Base-by-base conservation (phyloP, 2,329 filamentous ascomycete genomes). In the Coccinonectria pachysandricola region DNA sequence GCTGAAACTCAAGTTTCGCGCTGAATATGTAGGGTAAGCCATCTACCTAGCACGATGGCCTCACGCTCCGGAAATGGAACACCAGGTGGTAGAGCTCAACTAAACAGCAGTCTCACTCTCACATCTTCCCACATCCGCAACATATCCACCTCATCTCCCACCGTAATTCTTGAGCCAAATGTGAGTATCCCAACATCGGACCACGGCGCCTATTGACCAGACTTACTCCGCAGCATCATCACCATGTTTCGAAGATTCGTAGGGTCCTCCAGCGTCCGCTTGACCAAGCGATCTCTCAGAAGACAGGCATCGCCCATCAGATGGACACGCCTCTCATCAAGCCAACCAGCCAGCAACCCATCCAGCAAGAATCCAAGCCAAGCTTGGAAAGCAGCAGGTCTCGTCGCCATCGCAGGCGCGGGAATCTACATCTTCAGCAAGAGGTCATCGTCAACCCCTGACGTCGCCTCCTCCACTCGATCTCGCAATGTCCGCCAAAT, bases 181-280 rank as follows among this genome's bases (percentile, higher is more conserved):
- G n/a, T n/a, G n/a, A n/a, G n/a, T n/a, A n/a, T n/a, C n/a, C n/a
- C n/a, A n/a, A n/a, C n/a, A n/a, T n/a, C n/a, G n/a, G n/a, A n/a
- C n/a, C n/a, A n/a, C 15, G 10, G 7, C 20, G 6, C 10, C 8
- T 18, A 8, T n/a, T 20, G 24, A 19, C 12, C 7, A 3, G 24
- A 14, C 10, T 17, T 9, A 17, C 15, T 8, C 11, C 10, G 15
- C 11, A n/a, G 16, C 8, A 15, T 23, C 12, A 20, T 10, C 13
- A 16, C 6, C 7, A 45, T 44, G 41, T 33, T 45, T 30, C 42
- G 31, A 11, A 22, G 24, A 24, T 20, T 23, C 0, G 2, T 16
- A 0, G 26, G 15, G 11, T 23, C 25, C 6, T 5, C 32, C 15
- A 21, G 24, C 11, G 8, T 12, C n/a, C n/a, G n/a, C n/a, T n/a